These are phyloP conservation scores for Aegilops bicornis DNA, from an alignment of 176 grass and related monocot genomes.

Conservation along the genomic window DNA sequence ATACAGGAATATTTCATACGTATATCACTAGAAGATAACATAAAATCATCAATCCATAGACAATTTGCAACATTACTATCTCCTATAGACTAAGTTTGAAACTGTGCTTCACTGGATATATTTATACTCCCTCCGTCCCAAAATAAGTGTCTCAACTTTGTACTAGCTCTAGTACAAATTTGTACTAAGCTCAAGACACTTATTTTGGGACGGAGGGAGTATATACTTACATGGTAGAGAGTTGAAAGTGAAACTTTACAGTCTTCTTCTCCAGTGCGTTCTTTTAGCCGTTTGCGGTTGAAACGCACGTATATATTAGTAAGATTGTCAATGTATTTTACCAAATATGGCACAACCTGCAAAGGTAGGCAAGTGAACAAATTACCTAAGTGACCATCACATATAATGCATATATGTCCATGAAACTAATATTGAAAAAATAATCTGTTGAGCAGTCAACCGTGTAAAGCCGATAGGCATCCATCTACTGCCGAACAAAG, in stretches of 20 bases:
- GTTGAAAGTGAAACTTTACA: constrained; percentile 90
- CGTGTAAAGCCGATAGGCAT: constrained; percentile 93
- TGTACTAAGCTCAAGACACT: too few species aligned
- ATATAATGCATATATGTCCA: background rate
- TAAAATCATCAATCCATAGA: too few species aligned
- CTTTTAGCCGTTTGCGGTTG: constrained; percentile 92
- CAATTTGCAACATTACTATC: too few species aligned
- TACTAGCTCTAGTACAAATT: too few species aligned
- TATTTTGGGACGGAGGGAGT: too few species aligned
- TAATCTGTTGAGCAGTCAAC: constrained; percentile 21
- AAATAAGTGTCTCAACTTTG: too few species aligned
- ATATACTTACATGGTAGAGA: constrained; percentile 75
- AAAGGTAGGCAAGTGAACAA: constrained; percentile 24
- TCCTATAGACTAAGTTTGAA: too few species aligned
- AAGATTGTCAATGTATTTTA: constrained; percentile 94
- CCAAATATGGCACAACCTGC: constrained; percentile 92
- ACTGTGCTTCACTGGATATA: too few species aligned
- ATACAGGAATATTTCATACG: background rate
- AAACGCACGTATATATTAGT: constrained; percentile 98
- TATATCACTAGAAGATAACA: background rate
- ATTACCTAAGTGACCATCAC: background rate
- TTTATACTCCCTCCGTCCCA: background rate
- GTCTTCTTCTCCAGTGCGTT: constrained; percentile 94
- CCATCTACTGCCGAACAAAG: constrained; percentile 95
- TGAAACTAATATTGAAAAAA: background rate